Base-by-base conservation (phyloP, 805 yeast genomes). In the Sugiyamaella lignohabitans region DNA sequence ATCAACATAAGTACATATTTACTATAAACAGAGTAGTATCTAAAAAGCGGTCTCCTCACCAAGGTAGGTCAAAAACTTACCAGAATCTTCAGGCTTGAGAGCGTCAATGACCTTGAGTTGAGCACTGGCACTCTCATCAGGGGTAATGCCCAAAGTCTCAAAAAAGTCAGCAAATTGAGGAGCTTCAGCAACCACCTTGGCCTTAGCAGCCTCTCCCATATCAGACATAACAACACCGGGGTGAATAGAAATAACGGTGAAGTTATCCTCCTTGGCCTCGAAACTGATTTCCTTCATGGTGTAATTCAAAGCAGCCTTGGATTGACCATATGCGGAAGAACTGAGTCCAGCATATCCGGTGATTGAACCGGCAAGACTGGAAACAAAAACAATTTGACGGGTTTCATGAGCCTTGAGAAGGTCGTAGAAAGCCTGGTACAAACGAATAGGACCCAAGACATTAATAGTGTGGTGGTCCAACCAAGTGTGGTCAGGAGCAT, bases 221-320 rank as follows among this genome's bases (percentile, higher is more conserved):
- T 35, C 38, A 35, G 38, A 35, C 6, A 5, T 18, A 35, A 35
- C 38, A 35, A 17, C 20, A 40, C 75, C 74, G 1, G 76, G 76
- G 42, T 68, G 69, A n/a, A 68, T n/a, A 10, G 68, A 51, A 16
- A 66, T 52, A 36, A 63, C 58, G 4, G 56, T 60, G 47, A 59
- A 65, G 0, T 57, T 63, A 29, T 62, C 59, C 1, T 38, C 40
- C 6, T 47, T 48, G 21, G 60, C 42, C 45, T 69, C 71, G 23
- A 19, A 14, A 36, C 62, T 51, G 30, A 69, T 36, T 19, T 59
- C 57, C 37, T 51, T 57, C 11, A 54, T 55, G 10, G 62, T 46
- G 52, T 57, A 62, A 27, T 27, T 27, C 46, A 68, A 47, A 1
- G 69, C 73, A 4, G 71, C 69, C 53, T 70, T 69, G 8, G 70